Evolutionary conservation across 2,329 filamentous ascomycete species (phyloP).

Genomic region (Ceratocystis colombiana): DNA sequence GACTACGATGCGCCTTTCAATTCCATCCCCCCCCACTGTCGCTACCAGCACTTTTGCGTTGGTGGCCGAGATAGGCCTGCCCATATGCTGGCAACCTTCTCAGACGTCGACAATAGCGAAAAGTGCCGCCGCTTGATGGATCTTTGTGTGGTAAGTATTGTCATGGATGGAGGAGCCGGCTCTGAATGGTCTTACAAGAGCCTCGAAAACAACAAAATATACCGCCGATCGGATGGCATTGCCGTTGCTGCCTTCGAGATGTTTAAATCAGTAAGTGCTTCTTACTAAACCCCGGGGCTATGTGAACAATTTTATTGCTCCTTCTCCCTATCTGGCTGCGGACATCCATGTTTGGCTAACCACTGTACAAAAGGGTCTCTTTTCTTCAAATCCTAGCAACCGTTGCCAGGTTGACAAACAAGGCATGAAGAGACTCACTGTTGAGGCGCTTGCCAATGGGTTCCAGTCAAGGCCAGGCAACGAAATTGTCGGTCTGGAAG

Average conservation of each 20-base stretch:
- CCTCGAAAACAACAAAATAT: slow-evolving; percentile 72
- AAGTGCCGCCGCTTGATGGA: slow-evolving; percentile 66
- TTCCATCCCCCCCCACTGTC: slow-evolving; percentile 71
- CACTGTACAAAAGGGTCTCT: slow-evolving; percentile 49
- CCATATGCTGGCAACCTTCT: slow-evolving; percentile 60
- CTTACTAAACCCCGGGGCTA: no score
- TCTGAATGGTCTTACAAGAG: slow-evolving; percentile 89
- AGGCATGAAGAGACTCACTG: slow-evolving; percentile 63
- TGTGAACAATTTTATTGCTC: no score
- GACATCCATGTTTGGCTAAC: background rate
- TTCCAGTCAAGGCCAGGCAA: slow-evolving; percentile 77
- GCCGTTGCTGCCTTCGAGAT: slow-evolving; percentile 71
- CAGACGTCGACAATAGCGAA: slow-evolving; percentile 59
- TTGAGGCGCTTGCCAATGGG: slow-evolving; percentile 64
- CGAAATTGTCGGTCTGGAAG: slow-evolving; percentile 73
- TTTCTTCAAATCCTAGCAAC: slow-evolving; percentile 71
- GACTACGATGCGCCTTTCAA: slow-evolving; percentile 48
- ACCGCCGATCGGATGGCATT: slow-evolving; percentile 77
- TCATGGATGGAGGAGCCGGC: slow-evolving; percentile 81
- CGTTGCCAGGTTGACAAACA: slow-evolving; percentile 83
- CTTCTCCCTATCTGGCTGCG: background rate
- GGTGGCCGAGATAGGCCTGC: slow-evolving; percentile 65
- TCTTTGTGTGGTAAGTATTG: slow-evolving; percentile 67
- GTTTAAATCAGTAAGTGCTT: slow-evolving; percentile 61
- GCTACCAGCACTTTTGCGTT: slow-evolving; percentile 77